A percentile compares a stretch with the other conserved stretches of the same genome.
Conservation (phyloP, 768 basidiomycete genomes). For the Suillus paluster region DNA sequence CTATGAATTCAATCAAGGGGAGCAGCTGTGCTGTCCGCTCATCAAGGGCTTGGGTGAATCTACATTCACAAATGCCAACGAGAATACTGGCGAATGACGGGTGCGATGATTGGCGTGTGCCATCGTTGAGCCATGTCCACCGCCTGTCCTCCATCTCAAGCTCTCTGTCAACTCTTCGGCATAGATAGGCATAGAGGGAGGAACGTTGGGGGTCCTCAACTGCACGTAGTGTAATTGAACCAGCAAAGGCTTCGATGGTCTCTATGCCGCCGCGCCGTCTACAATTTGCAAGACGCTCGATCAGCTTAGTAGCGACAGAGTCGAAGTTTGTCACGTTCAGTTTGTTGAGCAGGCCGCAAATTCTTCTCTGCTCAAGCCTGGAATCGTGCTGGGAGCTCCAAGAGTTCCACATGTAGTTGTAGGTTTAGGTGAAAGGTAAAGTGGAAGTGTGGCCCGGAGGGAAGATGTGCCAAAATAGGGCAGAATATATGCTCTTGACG, state of each 20-base stretch:
- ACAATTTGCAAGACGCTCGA: conserved; percentile 53
- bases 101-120: conserved; percentile 6
- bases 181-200: conserved; percentile 56
- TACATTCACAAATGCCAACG: conserved; percentile 18
- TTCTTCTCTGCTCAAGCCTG: conserved; percentile 49
- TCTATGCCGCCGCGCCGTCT: conserved; percentile 51
- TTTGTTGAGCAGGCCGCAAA: conserved; percentile 63
- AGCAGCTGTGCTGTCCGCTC: conserved; percentile 15
- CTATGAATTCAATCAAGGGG: conserved; percentile 19
- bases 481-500: conserved; percentile 1
- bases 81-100: conserved; percentile 21
- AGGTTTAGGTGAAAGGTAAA: not conserved
- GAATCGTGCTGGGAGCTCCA: conserved; percentile 34
- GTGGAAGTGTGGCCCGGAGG: not conserved
- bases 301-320: conserved; percentile 52
- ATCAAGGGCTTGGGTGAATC: conserved; percentile 8
- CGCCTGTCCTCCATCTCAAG: conserved; percentile 36
- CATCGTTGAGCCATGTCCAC: conserved; percentile 28
- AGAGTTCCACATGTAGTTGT: conserved; percentile 21
- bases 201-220: conserved; percentile 56
- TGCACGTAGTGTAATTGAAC: conserved; percentile 57
- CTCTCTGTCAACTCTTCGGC: conserved; percentile 50
- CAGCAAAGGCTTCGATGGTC: conserved; percentile 54
- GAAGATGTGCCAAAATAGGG: not conserved
- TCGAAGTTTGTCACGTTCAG: conserved; percentile 57